Evolutionary conservation across 306 rosid genomes (phyloP).

Genomic region (Citrullus colocynthis): DNA sequence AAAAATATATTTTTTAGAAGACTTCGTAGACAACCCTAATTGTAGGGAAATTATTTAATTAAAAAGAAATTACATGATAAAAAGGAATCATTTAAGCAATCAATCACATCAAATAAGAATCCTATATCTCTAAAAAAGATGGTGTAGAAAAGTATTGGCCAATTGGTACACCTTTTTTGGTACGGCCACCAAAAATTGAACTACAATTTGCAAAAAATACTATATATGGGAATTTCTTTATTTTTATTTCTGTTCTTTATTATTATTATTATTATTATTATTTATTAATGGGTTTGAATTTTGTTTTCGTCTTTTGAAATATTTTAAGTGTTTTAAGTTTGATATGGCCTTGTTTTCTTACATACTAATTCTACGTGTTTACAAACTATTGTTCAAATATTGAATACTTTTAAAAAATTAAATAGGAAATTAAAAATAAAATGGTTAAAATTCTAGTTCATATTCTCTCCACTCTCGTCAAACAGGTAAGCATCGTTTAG

Average conservation of each 20-base stretch:
- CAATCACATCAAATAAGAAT: neutral
- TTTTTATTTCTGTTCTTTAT: neutral
- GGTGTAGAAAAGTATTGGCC: neutral
- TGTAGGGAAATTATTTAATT: neutral
- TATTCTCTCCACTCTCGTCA: no score
- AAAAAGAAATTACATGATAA: neutral
- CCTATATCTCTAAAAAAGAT: neutral
- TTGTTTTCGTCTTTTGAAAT: neutral
- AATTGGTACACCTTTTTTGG: neutral
- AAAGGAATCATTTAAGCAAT: neutral
- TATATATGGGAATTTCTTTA: neutral
- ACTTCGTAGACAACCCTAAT: neutral
- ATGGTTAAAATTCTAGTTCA: no score
- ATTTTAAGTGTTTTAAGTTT: no score
- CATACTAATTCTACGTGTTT: no score
- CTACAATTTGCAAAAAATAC: neutral
- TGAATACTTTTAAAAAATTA: no score
- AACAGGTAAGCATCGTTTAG: no score
- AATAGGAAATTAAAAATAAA: no score
- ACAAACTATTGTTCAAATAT: no score
- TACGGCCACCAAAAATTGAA: neutral
- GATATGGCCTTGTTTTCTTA: no score
- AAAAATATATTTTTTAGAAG: neutral
- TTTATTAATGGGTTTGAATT: neutral
- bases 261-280: no score